phyloP scores from a whole-genome alignment of 2,329 filamentous ascomycete species.

The Arthrobotrys pseudoclavata region DNA sequence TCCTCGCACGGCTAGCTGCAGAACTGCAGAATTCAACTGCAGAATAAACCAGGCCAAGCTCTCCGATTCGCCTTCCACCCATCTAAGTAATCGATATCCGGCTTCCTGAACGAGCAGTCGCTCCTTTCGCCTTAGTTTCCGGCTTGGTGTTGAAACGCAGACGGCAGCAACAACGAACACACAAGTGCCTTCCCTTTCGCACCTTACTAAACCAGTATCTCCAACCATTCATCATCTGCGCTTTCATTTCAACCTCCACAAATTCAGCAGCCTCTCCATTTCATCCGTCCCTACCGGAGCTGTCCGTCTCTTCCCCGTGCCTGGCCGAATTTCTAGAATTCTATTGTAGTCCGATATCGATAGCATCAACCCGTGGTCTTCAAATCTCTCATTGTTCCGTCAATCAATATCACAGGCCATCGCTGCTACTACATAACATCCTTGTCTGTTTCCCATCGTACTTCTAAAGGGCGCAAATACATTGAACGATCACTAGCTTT shows the following conservation, averaged over 20 bases:
- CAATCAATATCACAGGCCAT: not conserved
- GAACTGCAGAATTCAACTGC: conserved; percentile 9
- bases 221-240: conserved; percentile 46
- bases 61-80: conserved; percentile 19
- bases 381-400: not conserved
- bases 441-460: not conserved
- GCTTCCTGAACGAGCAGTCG: conserved; percentile 36
- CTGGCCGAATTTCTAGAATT: conserved; percentile 20
- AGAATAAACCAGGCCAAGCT: conserved; percentile 8
- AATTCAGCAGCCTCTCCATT: conserved; percentile 15
- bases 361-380: not conserved
- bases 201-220: conserved; percentile 60
- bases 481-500: not conserved
- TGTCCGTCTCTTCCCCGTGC: not conserved
- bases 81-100: conserved; percentile 18
- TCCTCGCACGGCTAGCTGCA: conserved; percentile 40
- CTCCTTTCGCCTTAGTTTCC: conserved; percentile 28
- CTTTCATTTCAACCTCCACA: conserved; percentile 26
- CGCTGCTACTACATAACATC: not conserved
- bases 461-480: not conserved
- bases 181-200: conserved; percentile 34
- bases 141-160: conserved; percentile 30
- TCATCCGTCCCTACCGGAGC: conserved; percentile 14
- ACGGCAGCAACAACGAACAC: conserved; percentile 27
- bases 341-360: conserved; percentile 8